Evolutionary conservation across 495 filamentous ascomycete genomes (phyloP), one percentile per base, ranked within the genome.

Genomic region (Aspergillus wentii): DNA sequence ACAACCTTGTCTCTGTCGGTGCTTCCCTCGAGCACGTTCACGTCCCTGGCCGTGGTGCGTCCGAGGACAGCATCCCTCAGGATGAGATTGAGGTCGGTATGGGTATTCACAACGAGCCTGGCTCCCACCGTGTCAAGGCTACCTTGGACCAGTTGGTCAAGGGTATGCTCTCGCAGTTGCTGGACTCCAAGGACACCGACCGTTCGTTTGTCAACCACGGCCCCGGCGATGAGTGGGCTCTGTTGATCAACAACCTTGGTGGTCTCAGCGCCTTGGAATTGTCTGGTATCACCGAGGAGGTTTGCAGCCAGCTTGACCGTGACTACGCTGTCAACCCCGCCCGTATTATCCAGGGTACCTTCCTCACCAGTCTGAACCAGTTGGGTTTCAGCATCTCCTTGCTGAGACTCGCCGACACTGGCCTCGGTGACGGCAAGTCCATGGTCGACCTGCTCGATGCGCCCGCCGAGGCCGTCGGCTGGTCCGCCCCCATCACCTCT

Each of bases 81-180:
- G 82, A 79, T 28, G 84, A 97, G 66, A 80, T 94, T 15, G 92
- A 98, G 68, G 73, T 98, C 48, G 92, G 92, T 6, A 98, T 97
- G 92, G 92, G 92, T 8, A 96, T 97, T 58, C 92, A 98, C 61
- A 98, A 98, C 55, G 92, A 98, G 62, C 78, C 86, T 1, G 92
- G 92, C 1, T 90, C 80, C 10, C 85, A 82, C 51, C 74, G 84
- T 30, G 57, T 71, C 31, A 84, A 80, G 43, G 70, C 80, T 4
- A 71, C 79, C 44, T 66, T 97, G 15, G 72, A 76, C 2, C 76
- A 79, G 44, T 65, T 95, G 33, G 83, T 96, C 30, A 62, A 69
- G 43, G 83, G 64, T 29, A 92, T 98, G 86, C 71, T 98, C 18
- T 62, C 61, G 36, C 86, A 95, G 55, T 65, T 97, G 44, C 71